phyloP scores from a whole-genome alignment of 1,284 basidiomycete species.

The Ceratobasidium sp. region DNA sequence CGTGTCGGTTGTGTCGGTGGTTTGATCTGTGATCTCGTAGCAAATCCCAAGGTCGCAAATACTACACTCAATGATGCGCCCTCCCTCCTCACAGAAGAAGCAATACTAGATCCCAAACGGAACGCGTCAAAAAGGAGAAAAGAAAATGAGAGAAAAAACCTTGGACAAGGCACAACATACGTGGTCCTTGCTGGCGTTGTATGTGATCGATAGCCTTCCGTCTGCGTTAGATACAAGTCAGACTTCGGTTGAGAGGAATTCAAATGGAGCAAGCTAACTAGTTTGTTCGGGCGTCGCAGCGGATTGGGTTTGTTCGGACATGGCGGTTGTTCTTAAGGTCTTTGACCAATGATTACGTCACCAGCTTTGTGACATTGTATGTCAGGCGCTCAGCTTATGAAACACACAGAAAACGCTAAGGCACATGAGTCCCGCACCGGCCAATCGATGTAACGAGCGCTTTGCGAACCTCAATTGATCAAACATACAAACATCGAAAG shows the following conservation, averaged over 20 bases:
- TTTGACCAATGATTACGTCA: no score
- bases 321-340: no score
- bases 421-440: no score
- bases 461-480: no score
- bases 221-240: background rate
- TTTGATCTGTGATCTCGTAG: slow-evolving; percentile 1
- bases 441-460: no score
- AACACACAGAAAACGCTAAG: no score
- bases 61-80: slow-evolving; percentile 14
- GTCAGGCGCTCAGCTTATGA: no score
- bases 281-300: no score
- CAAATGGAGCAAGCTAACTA: background rate
- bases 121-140: background rate
- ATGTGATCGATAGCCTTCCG: background rate
- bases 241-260: no score
- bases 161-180: background rate
- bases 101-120: slow-evolving; percentile 16
- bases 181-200: background rate
- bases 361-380: no score
- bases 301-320: no score
- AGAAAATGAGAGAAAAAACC: background rate
- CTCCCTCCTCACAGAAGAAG: slow-evolving; percentile 35
- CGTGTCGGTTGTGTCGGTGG: background rate
- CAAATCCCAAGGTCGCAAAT: slow-evolving; percentile 13
- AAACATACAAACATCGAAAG: no score